Conservation (phyloP, 2,329 filamentous ascomycete species). For the Dichotomopilus funicola region DNA sequence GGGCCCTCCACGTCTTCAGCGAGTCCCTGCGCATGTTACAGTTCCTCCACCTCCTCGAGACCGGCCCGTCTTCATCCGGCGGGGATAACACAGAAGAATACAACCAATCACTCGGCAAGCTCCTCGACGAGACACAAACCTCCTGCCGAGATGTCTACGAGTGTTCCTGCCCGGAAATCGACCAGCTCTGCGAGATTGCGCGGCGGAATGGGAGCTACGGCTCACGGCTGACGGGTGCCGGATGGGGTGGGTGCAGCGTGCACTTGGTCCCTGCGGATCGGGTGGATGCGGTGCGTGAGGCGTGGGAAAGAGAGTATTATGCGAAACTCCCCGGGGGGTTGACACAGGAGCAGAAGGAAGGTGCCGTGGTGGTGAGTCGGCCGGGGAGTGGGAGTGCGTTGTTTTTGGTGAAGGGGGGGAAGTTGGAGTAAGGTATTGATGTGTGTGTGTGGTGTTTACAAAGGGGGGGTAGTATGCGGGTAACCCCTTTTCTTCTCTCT, state of each 20-base stretch:
- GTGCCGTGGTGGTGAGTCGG: conserved; percentile 82
- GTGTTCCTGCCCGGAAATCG: conserved; percentile 88
- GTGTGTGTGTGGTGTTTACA: neutral
- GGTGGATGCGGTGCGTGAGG: conserved; percentile 68
- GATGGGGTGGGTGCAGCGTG: conserved; percentile 94
- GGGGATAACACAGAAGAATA: conserved; percentile 47
- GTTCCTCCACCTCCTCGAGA: conserved; percentile 73
- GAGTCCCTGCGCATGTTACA: conserved; percentile 81
- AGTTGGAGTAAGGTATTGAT: neutral
- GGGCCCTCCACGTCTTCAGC: conserved; percentile 82
- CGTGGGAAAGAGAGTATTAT: conserved; percentile 79
- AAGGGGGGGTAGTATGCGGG: neutral
- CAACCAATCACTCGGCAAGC: conserved; percentile 64
- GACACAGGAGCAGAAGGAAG: conserved; percentile 64
- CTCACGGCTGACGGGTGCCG: conserved; percentile 81
- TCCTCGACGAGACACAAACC: conserved; percentile 85
- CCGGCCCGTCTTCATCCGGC: conserved; percentile 27
- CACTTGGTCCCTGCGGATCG: conserved; percentile 83
- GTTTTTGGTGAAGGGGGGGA: conserved; percentile 32
- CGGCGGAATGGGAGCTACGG: conserved; percentile 73
- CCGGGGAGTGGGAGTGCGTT: conserved; percentile 68
- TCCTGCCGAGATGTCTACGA: conserved; percentile 85
- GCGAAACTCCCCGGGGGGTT: conserved; percentile 55
- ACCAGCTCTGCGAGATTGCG: conserved; percentile 77
- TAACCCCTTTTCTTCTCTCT: neutral